Evolutionary conservation across 495 filamentous ascomycete species (phyloP), one percentile per base, ranked within the genome.

Genomic region (Penicillium manginii): DNA sequence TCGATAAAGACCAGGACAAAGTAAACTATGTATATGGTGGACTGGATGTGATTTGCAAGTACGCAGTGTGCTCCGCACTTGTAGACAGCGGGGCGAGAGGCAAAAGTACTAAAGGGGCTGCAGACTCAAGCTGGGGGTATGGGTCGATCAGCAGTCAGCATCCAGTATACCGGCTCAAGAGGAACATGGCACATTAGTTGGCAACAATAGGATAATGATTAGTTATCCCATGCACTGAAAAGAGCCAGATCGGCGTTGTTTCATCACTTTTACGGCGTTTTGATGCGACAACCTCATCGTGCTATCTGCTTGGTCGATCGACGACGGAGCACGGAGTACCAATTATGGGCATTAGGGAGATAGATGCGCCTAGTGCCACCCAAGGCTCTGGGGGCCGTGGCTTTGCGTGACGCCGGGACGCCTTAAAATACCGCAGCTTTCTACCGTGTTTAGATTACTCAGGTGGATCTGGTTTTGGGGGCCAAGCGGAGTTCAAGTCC

Each of bases 351-450:
- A 29, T 29, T 29, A 29, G 26, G 29, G 18, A 35, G 22, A 33
- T 31, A 51, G 2, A 15, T 51, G 26, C 49, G 23, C 14, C 49
- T 50, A 32, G 47, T 26, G 29, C 49, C 26, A 31, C 49, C 33
- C 17, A 51, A n/a, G 32, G 48, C 42, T 37, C 43, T 57, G 55
- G 55, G 55, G 47, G 46, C 35, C 52, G 48, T 50, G 48, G 48
- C 52, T 47, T 47, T 47, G 40, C 40, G 37, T 43, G 18, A 40
- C 39, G 21, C 19, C 26, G 42, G 59, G 45, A 43, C 45, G 59
- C 59, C 59, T 61, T 47, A 55, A 61, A 56, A 26, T 50, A 23
- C 54, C 43, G 14, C 32, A 31, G 52, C 26, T 29, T 52, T 40
- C 29, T 42, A 33, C 50, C 22, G 32, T 35, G 45, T 54, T 54